phyloP scores from a whole-genome alignment of 1,284 basidiomycete species.

The Cryptococcus sp. region DNA sequence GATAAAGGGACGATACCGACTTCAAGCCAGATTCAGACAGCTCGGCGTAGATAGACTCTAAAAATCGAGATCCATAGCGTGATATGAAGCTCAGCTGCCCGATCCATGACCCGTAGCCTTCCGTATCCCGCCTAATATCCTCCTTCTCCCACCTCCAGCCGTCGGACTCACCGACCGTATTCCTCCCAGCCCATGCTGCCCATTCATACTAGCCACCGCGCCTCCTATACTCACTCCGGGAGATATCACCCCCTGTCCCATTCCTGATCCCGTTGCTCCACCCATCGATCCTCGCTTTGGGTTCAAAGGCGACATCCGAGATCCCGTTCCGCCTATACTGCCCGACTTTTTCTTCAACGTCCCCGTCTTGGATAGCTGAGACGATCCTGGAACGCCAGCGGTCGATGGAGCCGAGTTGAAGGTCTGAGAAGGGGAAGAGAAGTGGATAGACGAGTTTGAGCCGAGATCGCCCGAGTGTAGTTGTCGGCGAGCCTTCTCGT shows the following conservation, averaged over 20 bases:
- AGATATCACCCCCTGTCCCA: constrained; percentile 3
- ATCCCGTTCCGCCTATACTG: constrained; percentile 3
- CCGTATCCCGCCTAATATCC: constrained; percentile 28
- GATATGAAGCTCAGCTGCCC: too few relatives aligned
- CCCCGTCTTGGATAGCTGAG: constrained; percentile 14
- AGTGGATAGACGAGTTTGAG: constrained; percentile 30
- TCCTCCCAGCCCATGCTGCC: constrained; percentile 18
- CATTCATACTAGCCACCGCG: constrained; percentile 44
- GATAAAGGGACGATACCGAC: too few relatives aligned
- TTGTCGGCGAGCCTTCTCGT: constrained; percentile 75
- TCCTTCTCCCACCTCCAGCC: constrained; percentile 16
- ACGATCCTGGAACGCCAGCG: constrained; percentile 5
- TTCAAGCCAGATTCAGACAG: too few relatives aligned
- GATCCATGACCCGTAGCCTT: constrained; percentile 2
- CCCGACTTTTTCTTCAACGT: constrained; percentile 23
- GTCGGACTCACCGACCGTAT: constrained; percentile 34
- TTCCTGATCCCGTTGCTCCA: not conserved
- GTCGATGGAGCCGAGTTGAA: constrained; percentile 13
- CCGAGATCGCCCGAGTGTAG: constrained; percentile 29
- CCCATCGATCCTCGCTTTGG: constrained; percentile 24
- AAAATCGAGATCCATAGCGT: too few relatives aligned
- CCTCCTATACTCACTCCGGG: constrained; percentile 33
- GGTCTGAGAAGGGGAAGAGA: constrained; percentile 34
- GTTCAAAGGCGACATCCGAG: constrained; percentile 40
- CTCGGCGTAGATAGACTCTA: too few relatives aligned